Evolutionary conservation across 2,329 filamentous ascomycete genomes (phyloP).

Genomic region (Penicillium sclerotigenum): DNA sequence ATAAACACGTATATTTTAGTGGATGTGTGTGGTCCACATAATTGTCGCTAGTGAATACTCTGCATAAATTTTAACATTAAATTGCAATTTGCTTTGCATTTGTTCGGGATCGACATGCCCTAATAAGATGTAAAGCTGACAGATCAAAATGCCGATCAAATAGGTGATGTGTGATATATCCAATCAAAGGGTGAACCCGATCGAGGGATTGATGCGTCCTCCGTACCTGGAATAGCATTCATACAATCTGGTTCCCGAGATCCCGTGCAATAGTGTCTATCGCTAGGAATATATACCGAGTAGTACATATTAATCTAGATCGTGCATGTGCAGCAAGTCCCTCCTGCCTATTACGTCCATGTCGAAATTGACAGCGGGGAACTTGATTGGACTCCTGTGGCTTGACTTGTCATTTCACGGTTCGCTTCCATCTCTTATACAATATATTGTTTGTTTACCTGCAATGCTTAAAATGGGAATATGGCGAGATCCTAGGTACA

Average conservation of each 20-base stretch:
- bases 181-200: background rate
- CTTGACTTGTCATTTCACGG: background rate
- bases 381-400: background rate
- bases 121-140: background rate
- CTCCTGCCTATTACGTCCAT: background rate
- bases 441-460: background rate
- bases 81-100: background rate
- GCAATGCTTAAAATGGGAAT: background rate
- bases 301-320: too few species aligned
- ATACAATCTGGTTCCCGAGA: slow-evolving; percentile 14
- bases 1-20: background rate
- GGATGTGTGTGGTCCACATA: slow-evolving; percentile 1
- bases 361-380: background rate
- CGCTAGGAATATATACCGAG: background rate
- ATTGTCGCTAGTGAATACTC: background rate
- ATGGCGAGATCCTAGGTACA: background rate
- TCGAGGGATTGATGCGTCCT: too few species aligned
- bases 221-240: background rate
- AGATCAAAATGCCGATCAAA: background rate
- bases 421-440: background rate
- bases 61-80: background rate
- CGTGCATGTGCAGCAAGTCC: background rate
- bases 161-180: background rate
- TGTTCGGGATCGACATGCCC: slow-evolving; percentile 3
- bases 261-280: slow-evolving; percentile 5